Evolutionary conservation across 164 flowering plant species (phyloP).

Genomic region (Umbilicus rupestris): DNA sequence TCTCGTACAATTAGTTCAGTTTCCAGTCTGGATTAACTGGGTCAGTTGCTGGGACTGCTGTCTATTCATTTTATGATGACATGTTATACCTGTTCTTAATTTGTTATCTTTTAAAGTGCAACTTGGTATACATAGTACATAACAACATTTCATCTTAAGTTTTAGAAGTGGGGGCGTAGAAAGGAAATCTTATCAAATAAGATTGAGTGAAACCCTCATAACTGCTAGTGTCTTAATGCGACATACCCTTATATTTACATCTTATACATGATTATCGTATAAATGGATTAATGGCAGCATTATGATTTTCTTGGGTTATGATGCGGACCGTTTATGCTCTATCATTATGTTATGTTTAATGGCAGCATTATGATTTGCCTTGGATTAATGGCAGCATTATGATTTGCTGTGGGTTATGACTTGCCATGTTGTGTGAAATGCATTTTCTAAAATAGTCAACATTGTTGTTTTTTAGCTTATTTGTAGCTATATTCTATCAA

Average conservation of each 20-base stretch:
- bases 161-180: neutral
- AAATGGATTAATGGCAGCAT: neutral
- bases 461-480: neutral
- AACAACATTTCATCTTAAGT: neutral
- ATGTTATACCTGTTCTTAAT: neutral
- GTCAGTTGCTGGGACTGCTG: neutral
- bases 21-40: neutral
- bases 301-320: neutral
- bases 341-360: too few species aligned
- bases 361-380: too few species aligned
- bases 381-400: too few species aligned
- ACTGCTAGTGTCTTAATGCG: neutral
- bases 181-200: neutral
- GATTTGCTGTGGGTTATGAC: too few species aligned
- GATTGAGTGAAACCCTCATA: neutral
- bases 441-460: neutral
- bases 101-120: neutral
- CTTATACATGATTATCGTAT: neutral
- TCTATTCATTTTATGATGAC: neutral
- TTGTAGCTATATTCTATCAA: neutral
- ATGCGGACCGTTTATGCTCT: neutral
- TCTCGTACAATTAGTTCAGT: neutral
- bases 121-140: neutral
- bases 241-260: neutral
- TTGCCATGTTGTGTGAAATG: neutral